Evolutionary conservation across 1,284 basidiomycete genomes (phyloP), one percentile per base, ranked within the genome.

Genomic region (Ceratobasidium sp.): DNA sequence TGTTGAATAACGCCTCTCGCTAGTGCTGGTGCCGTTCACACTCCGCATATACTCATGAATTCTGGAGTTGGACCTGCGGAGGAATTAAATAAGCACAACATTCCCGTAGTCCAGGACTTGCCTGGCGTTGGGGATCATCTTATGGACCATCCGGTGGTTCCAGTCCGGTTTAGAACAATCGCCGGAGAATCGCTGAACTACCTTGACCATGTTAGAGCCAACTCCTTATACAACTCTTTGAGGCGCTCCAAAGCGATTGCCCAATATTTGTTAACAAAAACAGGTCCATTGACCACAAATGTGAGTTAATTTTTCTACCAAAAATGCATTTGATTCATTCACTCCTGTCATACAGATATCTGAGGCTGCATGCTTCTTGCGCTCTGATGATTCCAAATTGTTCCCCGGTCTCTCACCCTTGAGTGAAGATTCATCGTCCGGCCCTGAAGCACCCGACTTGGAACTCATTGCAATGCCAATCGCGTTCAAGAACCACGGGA

Each of bases 11-110:
- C 33, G 33, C 33, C 33, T 49, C 33, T 58, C 46, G 46, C 18
- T 18, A 75, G 77, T 40, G 76, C 79, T 79, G 93, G 93, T 51
- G 91, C 89, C 33, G 92, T 71, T 23, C 79, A 80, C 39, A 79
- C 79, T 9, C 79, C 79, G 56, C 58, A 63, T 28, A 80, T 80
- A 51, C 87, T 95, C 13, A 88, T 94, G 87, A 87, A 93, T 46
- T 92, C 91, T 18, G 93, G 93, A 3, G 83, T 94, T 33, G 93
- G 93, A 0, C 90, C 91, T 26, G 86, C 87, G 2, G 84, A 85
- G 15, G 87, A 92, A 28, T 87, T 94, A 20, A 80, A 85, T 10
- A 82, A 85, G 49, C 85, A 89, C 77, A 81, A 83, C 12, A 90
- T 93, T 44, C 86, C 88, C 0, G 83, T 91, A 15, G 81, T 92